Evolutionary conservation across 257 asterid species (phyloP).

Genomic region (Solanum etuberosum): DNA sequence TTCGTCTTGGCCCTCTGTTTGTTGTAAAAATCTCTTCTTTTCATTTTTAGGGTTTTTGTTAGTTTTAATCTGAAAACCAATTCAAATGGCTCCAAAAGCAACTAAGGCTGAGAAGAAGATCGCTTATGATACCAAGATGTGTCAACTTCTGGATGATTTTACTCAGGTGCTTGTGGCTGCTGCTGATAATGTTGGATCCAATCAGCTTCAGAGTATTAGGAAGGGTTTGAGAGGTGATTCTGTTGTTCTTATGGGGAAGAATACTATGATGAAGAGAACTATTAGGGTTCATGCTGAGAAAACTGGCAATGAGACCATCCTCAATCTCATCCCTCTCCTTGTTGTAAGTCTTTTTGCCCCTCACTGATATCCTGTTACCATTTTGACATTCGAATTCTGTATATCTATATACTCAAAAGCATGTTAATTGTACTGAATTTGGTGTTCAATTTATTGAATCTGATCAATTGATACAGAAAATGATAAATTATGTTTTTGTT

Average conservation of each 20-base stretch:
- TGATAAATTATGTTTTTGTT: background rate
- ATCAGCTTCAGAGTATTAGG: constrained; percentile 73
- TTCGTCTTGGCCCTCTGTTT: constrained; percentile 72
- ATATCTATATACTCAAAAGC: background rate
- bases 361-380: background rate
- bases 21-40: constrained; percentile 26
- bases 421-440: background rate
- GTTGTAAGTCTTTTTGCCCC: constrained; percentile 30
- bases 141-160: constrained; percentile 69
- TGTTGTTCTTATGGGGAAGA: constrained; percentile 87
- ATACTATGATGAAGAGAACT: constrained; percentile 92
- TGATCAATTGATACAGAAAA: background rate
- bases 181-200: constrained; percentile 89
- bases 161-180: constrained; percentile 60
- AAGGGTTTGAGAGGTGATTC: constrained; percentile 77
- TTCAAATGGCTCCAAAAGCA: constrained; percentile 34
- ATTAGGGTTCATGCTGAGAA: constrained; percentile 72
- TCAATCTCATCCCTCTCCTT: constrained; percentile 76
- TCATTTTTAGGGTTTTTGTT: constrained; percentile 22
- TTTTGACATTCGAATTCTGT: background rate
- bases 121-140: constrained; percentile 63
- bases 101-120: constrained; percentile 81
- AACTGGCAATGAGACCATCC: constrained; percentile 54
- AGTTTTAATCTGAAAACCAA: background rate
- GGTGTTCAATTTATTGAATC: background rate